Evolutionary conservation across 2,329 filamentous ascomycete genomes (phyloP).

Genomic region (Fusarium nematophilum): DNA sequence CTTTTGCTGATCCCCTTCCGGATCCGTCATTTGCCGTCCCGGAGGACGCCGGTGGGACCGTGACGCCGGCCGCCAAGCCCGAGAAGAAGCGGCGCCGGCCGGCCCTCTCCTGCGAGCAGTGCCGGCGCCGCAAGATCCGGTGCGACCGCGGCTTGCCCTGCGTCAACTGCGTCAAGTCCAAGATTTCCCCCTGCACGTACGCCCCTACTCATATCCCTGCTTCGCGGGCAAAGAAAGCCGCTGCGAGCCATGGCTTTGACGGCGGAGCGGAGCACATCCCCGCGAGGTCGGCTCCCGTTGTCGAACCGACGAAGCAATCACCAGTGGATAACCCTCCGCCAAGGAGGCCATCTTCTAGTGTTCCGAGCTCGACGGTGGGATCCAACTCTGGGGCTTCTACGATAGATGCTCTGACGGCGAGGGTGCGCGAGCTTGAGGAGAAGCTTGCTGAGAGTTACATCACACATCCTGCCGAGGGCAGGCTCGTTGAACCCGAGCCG

Average conservation of each 20-base stretch:
- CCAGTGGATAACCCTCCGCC: not conserved
- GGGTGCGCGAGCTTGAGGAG: constrained; percentile 58
- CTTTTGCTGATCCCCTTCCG: not conserved
- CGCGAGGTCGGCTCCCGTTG: constrained; percentile 30
- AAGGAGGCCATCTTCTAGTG: constrained; percentile 36
- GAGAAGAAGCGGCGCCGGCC: constrained; percentile 55
- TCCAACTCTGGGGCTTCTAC: constrained; percentile 42
- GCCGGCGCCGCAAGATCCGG: constrained; percentile 69
- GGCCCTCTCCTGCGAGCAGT: constrained; percentile 65
- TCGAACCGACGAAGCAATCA: constrained; percentile 15
- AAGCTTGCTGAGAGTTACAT: constrained; percentile 50
- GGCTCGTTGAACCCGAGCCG: not conserved
- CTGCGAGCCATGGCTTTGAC: not conserved
- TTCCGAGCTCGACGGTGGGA: constrained; percentile 40
- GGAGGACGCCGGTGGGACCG: constrained; percentile 12
- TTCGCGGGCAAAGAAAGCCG: constrained; percentile 39
- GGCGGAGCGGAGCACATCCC: constrained; percentile 24
- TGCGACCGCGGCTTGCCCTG: constrained; percentile 71
- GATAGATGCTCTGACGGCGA: constrained; percentile 50
- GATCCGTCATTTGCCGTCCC: not conserved
- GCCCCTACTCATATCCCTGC: constrained; percentile 50
- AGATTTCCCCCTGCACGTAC: constrained; percentile 66
- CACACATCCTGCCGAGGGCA: constrained; percentile 29
- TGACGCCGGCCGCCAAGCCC: constrained; percentile 23
- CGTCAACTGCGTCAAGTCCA: constrained; percentile 67